phyloP scores from a whole-genome alignment of 768 basidiomycete species.

The Leccinellum luteum region DNA sequence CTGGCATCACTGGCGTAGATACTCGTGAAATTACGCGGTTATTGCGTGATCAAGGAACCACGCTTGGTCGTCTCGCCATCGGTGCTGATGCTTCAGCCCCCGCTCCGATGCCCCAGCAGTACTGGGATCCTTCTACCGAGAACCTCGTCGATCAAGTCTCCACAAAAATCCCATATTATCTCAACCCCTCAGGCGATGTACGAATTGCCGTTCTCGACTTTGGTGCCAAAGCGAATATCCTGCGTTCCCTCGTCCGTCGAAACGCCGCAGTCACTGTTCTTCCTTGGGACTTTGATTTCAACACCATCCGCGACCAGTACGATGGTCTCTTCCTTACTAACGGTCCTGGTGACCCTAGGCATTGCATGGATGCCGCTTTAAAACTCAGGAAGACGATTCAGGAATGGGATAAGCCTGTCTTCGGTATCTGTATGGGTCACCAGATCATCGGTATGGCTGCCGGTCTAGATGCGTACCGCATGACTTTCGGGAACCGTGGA shows the following conservation, averaged over 20 bases:
- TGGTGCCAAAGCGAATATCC: slow-evolving; percentile 96
- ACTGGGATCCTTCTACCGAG: slow-evolving; percentile 89
- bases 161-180: slow-evolving; percentile 75
- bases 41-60: slow-evolving; percentile 95
- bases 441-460: slow-evolving; percentile 98
- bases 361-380: slow-evolving; percentile 81
- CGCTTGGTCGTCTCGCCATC: slow-evolving; percentile 85
- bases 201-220: slow-evolving; percentile 97
- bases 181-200: slow-evolving; percentile 85
- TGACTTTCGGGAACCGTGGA: slow-evolving; percentile 99
- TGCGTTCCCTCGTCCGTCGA: slow-evolving; percentile 87
- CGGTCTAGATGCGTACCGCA: slow-evolving; percentile 93
- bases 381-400: slow-evolving; percentile 77
- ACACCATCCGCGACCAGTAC: slow-evolving; percentile 81
- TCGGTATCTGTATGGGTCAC: slow-evolving; percentile 99
- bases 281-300: slow-evolving; percentile 98
- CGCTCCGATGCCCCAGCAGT: slow-evolving; percentile 64
- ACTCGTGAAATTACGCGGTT: slow-evolving; percentile 94
- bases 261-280: slow-evolving; percentile 92
- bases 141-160: slow-evolving; percentile 95
- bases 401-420: slow-evolving; percentile 93
- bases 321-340: slow-evolving; percentile 97
- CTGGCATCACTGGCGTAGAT: slow-evolving; percentile 95
- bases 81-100: slow-evolving; percentile 66
- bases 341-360: slow-evolving; percentile 91